A percentile compares a stretch with the other conserved stretches of the same genome.
Conservation (phyloP, 306 rosid species). For the Cicer chorassanicum region DNA sequence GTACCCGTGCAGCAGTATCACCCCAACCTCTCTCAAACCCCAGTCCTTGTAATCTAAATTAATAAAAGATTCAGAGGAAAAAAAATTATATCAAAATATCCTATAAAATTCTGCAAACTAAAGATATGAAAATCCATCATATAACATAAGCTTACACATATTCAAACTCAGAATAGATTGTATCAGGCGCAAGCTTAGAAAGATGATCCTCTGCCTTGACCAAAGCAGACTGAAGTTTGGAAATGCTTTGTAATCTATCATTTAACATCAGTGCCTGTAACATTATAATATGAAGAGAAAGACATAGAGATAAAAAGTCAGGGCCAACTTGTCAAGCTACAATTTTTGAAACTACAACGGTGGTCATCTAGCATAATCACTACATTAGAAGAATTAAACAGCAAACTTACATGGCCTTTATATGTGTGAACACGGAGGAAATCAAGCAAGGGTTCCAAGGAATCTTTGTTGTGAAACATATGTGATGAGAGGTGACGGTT, state of each 20-base stretch:
- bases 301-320: background rate
- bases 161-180: conserved; percentile 74
- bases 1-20: conserved; percentile 71
- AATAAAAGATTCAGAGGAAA: conserved; percentile 23
- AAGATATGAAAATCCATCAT: conserved; percentile 19
- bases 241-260: conserved; percentile 65
- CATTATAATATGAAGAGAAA: conserved; percentile 36
- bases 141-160: conserved; percentile 61
- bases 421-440: conserved; percentile 85
- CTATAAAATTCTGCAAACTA: background rate
- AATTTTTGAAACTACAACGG: background rate
- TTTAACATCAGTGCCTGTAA: conserved; percentile 83
- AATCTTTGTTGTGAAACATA: conserved; percentile 85
- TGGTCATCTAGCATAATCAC: conserved; percentile 16
- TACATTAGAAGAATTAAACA: conserved; percentile 10
- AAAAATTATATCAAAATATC: conserved; percentile 7
- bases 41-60: conserved; percentile 79
- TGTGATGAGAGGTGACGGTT: conserved; percentile 91
- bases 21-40: conserved; percentile 98
- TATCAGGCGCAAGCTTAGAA: conserved; percentile 61
- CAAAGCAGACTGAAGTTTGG: conserved; percentile 74
- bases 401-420: conserved; percentile 73
- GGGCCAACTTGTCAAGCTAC: background rate
- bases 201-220: conserved; percentile 81
- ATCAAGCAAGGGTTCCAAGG: conserved; percentile 80